Percentiles rank a stretch among this genome's conserved stretches.
phyloP scores from a whole-genome alignment of 1,284 basidiomycete genomes.

The Papiliotrema fonsecae region DNA sequence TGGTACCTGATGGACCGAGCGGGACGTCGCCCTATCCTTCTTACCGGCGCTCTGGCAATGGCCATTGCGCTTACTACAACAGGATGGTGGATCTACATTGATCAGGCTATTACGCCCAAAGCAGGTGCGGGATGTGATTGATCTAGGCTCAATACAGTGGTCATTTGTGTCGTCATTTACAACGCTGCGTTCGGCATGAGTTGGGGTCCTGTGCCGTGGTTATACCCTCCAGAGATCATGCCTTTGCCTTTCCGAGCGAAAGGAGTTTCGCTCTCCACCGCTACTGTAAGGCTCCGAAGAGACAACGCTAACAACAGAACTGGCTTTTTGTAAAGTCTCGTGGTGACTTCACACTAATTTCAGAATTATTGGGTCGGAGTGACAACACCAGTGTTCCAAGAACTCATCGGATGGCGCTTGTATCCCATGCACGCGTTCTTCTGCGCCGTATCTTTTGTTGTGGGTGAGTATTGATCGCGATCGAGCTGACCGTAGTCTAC shows the following conservation, averaged over 20 bases:
- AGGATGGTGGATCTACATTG: slow-evolving; percentile 70
- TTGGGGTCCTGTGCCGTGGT: slow-evolving; percentile 54
- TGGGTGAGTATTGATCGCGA: slow-evolving; percentile 39
- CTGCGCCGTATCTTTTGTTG: slow-evolving; percentile 78
- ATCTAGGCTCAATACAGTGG: slow-evolving; percentile 54
- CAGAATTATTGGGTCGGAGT: slow-evolving; percentile 65
- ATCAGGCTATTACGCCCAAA: slow-evolving; percentile 74
- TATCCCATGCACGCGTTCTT: slow-evolving; percentile 97
- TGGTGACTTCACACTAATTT: background rate
- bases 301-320: slow-evolving; percentile 43
- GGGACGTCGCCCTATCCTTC: slow-evolving; percentile 82
- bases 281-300: slow-evolving; percentile 52
- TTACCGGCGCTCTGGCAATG: slow-evolving; percentile 75
- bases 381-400: slow-evolving; percentile 82
- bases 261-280: slow-evolving; percentile 88
- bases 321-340: slow-evolving; percentile 60
- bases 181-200: slow-evolving; percentile 80
- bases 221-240: slow-evolving; percentile 93
- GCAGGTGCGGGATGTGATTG: slow-evolving; percentile 49
- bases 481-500: slow-evolving; percentile 12
- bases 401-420: slow-evolving; percentile 82
- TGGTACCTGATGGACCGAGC: slow-evolving; percentile 94
- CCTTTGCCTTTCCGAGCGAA: slow-evolving; percentile 84
- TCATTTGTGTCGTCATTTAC: slow-evolving; percentile 85
- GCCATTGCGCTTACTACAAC: slow-evolving; percentile 43